Evolutionary conservation across 129 eudicot genomes (phyloP).

Genomic region (Heracleum sosnowskyi): DNA sequence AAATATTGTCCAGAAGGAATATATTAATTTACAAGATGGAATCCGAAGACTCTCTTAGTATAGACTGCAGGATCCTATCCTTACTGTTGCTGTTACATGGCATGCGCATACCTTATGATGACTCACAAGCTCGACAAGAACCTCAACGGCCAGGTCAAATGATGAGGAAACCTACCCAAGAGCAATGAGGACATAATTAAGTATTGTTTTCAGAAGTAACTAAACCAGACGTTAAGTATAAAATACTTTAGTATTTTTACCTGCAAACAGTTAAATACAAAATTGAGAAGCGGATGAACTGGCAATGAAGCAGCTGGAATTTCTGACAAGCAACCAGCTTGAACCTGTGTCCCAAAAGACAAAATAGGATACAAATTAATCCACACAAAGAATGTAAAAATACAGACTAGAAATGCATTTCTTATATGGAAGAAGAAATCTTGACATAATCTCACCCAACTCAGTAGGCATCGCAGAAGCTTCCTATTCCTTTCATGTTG

Average conservation of each 20-base stretch:
- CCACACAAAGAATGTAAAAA: neutral
- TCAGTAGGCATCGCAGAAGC: conserved; percentile 85
- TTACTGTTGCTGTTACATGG: conserved; percentile 5
- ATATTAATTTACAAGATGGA: neutral
- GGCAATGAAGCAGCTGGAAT: conserved; percentile 53
- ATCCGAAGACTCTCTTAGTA: neutral
- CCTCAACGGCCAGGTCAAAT: conserved; percentile 83
- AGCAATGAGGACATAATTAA: conserved; percentile 17
- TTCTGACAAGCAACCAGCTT: conserved; percentile 89
- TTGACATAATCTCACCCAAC: conserved; percentile 66
- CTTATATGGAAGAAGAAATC: conserved; percentile 12
- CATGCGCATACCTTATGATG: conserved; percentile 70
- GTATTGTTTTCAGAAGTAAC: conserved; percentile 15
- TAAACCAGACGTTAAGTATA: neutral
- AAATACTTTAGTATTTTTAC: conserved; percentile 23
- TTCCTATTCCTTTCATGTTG: conserved; percentile 63
- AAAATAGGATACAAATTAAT: neutral
- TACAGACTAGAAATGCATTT: neutral
- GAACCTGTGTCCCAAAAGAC: conserved; percentile 50
- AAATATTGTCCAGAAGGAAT: neutral
- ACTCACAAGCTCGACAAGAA: conserved; percentile 79
- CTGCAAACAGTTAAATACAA: conserved; percentile 81
- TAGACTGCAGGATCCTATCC: neutral
- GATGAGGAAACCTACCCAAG: conserved; percentile 57
- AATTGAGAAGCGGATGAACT: conserved; percentile 75